phyloP scores from a whole-genome alignment of 768 basidiomycete species.

The Gelatoporia subvermispora region DNA sequence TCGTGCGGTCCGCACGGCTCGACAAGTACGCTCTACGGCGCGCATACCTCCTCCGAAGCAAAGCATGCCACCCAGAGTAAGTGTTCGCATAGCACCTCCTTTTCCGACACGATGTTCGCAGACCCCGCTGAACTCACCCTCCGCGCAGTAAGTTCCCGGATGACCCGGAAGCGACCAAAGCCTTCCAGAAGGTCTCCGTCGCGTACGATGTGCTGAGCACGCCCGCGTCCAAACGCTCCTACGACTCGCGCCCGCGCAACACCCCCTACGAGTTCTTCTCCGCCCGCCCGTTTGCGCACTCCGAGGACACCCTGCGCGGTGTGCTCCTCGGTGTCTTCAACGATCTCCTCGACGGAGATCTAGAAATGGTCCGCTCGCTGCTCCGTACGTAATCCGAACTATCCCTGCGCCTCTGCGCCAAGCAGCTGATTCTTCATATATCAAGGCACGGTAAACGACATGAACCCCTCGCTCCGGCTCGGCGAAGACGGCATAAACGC shows the following conservation, averaged over 20 bases:
- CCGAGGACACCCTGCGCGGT: constrained; percentile 75
- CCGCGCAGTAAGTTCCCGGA: constrained; percentile 68
- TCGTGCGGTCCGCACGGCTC: constrained; percentile 41
- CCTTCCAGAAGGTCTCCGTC: constrained; percentile 83
- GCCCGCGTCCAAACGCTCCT: constrained; percentile 60
- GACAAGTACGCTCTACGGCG: constrained; percentile 65
- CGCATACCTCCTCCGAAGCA: constrained; percentile 73
- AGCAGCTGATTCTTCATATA: background rate
- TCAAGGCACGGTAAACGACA: constrained; percentile 69
- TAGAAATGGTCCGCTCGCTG: constrained; percentile 76
- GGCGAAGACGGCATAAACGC: constrained; percentile 77
- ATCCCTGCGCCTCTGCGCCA: background rate
- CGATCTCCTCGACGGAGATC: constrained; percentile 81
- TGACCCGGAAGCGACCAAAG: constrained; percentile 71
- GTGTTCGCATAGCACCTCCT: constrained; percentile 30
- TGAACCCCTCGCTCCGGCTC: constrained; percentile 72
- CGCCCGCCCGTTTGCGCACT: constrained; percentile 46
- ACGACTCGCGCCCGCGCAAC: constrained; percentile 53
- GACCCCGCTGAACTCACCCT: background rate
- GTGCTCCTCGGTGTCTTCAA: constrained; percentile 72
- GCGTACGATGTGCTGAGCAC: constrained; percentile 80
- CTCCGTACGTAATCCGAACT: constrained; percentile 60
- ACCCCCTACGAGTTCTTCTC: constrained; percentile 49
- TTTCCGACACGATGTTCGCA: background rate
- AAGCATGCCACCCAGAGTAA: constrained; percentile 83